Base-by-base conservation (phyloP, 441 rosid species). In the Macaranga tanarius region DNA sequence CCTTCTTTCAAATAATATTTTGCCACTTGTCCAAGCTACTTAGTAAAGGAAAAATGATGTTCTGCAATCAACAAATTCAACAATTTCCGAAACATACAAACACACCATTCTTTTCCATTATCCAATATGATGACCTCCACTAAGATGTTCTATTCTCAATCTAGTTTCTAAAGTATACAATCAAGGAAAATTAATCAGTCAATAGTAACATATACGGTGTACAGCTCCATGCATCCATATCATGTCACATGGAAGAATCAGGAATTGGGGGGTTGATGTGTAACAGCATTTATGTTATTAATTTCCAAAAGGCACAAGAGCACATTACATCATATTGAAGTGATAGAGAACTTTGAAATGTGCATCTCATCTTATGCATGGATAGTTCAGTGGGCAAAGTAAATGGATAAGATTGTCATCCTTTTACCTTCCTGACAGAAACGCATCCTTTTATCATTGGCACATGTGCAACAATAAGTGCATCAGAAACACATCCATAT, bases 331-430 rank as follows among this genome's bases (percentile, higher is more conserved):
- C 68, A 55, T 42, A 64, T 63, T 16, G 7, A 63, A 54, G 44
- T 20, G 8, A 72, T 17, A 52, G 63, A 2, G 1, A 17, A 62
- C 58, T 44, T 42, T 72, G 62, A 73, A 64, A 52, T 42, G 11
- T 23, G 44, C 58, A 44, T 64, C 50, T 20, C 47, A 44, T 64
- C 45, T 64, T 15, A 64, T 54, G 40, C 40, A 63, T 64, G 31
- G 55, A 70, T 48, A 17, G 12, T 38, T 51, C 22, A 62, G 4
- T 22, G 25, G 22, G 67, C 67, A 60, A 71, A n/a, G 38, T 71
- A 62, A 38, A 31, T 20, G 22, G 38, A 73, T 44, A 22, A 42
- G 63, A 54, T 40, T 52, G 31, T 47, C 44, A 34, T 68, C 61
- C 19, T 28, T 34, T 34, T 34, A 34, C 38, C 62, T n/a, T 17